Percentiles rank a stretch among this genome's conserved stretches.
These are phyloP conservation scores for Neospermospora avenae DNA, from an alignment of 2,329 filamentous ascomycete species.

Conservation along the genomic window DNA sequence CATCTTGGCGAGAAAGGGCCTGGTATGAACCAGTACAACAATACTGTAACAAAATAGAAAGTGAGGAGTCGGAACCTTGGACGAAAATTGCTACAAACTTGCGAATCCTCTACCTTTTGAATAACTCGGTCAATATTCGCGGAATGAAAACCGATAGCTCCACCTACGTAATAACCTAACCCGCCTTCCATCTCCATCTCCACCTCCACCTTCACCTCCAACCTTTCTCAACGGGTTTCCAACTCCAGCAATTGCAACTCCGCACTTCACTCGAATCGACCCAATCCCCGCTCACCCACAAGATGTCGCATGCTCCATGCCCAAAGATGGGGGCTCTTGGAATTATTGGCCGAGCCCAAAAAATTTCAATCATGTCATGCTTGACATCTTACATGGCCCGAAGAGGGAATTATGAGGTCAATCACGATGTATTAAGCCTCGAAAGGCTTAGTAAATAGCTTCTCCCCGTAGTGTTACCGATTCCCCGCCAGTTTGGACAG, in stretches of 20 bases:
- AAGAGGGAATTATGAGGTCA: too few species aligned
- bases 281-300: too few species aligned
- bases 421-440: neutral
- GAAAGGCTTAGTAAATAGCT: neutral
- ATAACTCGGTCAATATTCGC: neutral
- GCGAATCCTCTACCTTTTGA: neutral
- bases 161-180: neutral
- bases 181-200: neutral
- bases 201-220: too few species aligned
- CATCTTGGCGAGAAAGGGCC: constrained; percentile 7
- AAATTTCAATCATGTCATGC: neutral
- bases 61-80: too few species aligned
- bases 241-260: neutral
- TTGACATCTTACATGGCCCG: too few species aligned
- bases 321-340: neutral
- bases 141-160: neutral
- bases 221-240: too few species aligned
- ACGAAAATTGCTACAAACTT: too few species aligned
- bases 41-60: too few species aligned
- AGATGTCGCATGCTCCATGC: neutral
- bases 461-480: too few species aligned
- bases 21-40: neutral
- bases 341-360: neutral
- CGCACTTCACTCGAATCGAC: neutral
- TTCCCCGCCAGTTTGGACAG: neutral